phyloP scores from a whole-genome alignment of 2,329 filamentous ascomycete genomes.

The Aureobasidium pullulans region DNA sequence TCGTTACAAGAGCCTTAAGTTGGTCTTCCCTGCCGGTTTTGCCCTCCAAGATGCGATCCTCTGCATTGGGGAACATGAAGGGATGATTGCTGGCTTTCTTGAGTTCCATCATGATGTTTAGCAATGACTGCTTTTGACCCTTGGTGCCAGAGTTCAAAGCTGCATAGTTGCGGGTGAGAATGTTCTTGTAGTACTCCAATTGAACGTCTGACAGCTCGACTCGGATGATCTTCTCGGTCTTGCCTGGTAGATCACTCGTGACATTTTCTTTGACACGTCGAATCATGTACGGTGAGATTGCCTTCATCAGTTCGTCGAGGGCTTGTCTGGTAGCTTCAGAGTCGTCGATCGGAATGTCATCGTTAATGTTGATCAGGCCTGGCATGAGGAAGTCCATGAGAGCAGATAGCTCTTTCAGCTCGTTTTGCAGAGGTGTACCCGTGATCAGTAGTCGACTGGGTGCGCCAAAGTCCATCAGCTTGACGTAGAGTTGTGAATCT shows the following conservation, averaged over 20 bases:
- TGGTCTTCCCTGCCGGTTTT: slow-evolving; percentile 76
- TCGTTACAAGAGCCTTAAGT: slow-evolving; percentile 86
- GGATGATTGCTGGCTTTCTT: slow-evolving; percentile 99
- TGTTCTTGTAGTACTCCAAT: slow-evolving; percentile 98
- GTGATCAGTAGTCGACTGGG: slow-evolving; percentile 90
- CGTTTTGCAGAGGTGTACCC: slow-evolving; percentile 96
- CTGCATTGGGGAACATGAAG: slow-evolving; percentile 93
- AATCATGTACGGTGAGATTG: slow-evolving; percentile 89
- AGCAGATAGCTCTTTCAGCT: slow-evolving; percentile 82
- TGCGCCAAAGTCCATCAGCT: slow-evolving; percentile 75
- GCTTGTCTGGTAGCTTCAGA: slow-evolving; percentile 79
- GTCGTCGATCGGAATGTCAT: slow-evolving; percentile 71
- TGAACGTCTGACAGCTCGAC: slow-evolving; percentile 96
- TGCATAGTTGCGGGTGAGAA: slow-evolving; percentile 90
- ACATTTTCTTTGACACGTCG: slow-evolving; percentile 96
- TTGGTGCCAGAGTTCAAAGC: slow-evolving; percentile 84
- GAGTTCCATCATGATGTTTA: slow-evolving; percentile 99
- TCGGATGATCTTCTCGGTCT: slow-evolving; percentile 97
- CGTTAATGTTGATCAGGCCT: slow-evolving; percentile 84
- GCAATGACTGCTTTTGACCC: slow-evolving; percentile 85
- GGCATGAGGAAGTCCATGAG: slow-evolving; percentile 95
- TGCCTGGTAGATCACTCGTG: slow-evolving; percentile 89
- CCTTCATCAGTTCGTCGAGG: slow-evolving; percentile 73
- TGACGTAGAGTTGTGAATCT: slow-evolving; percentile 86
- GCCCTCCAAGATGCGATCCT: slow-evolving; percentile 73